Base-by-base conservation (phyloP, 2,329 filamentous ascomycete species). In the Emericellopsis cladophorae region DNA sequence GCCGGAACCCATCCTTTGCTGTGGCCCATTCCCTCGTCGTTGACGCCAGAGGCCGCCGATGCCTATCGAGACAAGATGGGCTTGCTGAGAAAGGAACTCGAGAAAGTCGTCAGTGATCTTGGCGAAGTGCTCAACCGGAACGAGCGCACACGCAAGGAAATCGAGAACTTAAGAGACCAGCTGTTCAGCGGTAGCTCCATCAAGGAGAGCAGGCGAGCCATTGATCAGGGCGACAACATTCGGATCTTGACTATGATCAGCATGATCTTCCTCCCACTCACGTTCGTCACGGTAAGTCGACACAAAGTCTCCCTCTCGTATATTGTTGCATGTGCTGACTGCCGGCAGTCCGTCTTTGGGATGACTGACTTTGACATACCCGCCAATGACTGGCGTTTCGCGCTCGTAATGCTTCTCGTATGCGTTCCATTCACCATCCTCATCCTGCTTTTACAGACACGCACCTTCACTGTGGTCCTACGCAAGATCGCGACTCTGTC, bases 221-320 rank as follows among this genome's bases (percentile, higher is more conserved):
- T 81, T 31, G 74, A 79, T 42, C 76, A 81, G 51, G 75, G 76
- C 2, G 68, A 77, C 45, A 78, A 79, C 50, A 76, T 79, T 49
- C 74, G 74, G 46, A 58, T 71, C 26, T 51, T 80, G 37, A 79
- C 76, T 5, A 64, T 76, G 38, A 74, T 78, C 31, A 74, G 70
- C 37, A 70, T 79, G 51, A 67, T 79, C 46, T 79, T 79, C 51
- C 59, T 79, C 16, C 76, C 75, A 2, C 55, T 79, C 18, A 78
- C 73, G 0, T 79, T 79, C 51, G 74, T 77, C 7, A 78, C 74
- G 12, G 64, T 66, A 40, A 46, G 61, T 53, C 15, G 10, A 4
- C 35, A 7, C 15, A 14, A 21, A 5, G n/a, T 15, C 8, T 21
- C 14, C 10, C 23, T 14, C 11, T 22, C n/a, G 31, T n/a, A 36